Evolutionary conservation across 495 filamentous ascomycete genomes (phyloP).

Genomic region (Tuber umbilicatum): DNA sequence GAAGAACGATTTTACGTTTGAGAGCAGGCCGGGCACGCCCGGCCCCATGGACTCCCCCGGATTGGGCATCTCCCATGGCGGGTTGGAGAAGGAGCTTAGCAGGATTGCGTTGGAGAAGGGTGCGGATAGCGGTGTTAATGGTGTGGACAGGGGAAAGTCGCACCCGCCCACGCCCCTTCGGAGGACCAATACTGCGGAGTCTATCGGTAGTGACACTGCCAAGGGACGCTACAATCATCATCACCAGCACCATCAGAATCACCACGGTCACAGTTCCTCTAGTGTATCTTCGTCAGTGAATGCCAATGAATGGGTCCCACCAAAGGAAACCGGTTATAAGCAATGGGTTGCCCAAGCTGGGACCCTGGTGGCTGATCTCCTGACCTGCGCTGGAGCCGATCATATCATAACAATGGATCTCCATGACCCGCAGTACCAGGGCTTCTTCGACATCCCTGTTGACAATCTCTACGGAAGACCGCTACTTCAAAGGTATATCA

Average conservation of each 20-base stretch:
- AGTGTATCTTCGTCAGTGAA: slow-evolving; percentile 24
- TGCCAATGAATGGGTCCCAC: slow-evolving; percentile 40
- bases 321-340: slow-evolving; percentile 75
- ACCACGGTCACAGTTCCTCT: slow-evolving; percentile 21
- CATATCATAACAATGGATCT: slow-evolving; percentile 97
- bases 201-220: slow-evolving; percentile 45
- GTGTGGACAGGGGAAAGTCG: slow-evolving; percentile 22
- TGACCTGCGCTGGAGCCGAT: slow-evolving; percentile 93
- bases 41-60: slow-evolving; percentile 59
- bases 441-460: slow-evolving; percentile 96
- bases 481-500: slow-evolving; percentile 82
- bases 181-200: slow-evolving; percentile 60
- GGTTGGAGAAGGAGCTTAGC: slow-evolving; percentile 59
- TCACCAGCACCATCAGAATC: slow-evolving; percentile 38
- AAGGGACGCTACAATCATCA: background rate
- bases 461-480: slow-evolving; percentile 91
- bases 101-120: slow-evolving; percentile 33
- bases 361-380: slow-evolving; percentile 84
- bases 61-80: slow-evolving; percentile 53
- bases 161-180: slow-evolving; percentile 16
- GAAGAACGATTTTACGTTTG: slow-evolving; percentile 76
- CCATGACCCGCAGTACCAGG: slow-evolving; percentile 97
- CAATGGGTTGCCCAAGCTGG: slow-evolving; percentile 98
- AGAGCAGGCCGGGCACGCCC: slow-evolving; percentile 82
- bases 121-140: slow-evolving; percentile 14